Evolutionary conservation across 2,329 filamentous ascomycete species (phyloP).

Genomic region (Colletotrichum kahawae): DNA sequence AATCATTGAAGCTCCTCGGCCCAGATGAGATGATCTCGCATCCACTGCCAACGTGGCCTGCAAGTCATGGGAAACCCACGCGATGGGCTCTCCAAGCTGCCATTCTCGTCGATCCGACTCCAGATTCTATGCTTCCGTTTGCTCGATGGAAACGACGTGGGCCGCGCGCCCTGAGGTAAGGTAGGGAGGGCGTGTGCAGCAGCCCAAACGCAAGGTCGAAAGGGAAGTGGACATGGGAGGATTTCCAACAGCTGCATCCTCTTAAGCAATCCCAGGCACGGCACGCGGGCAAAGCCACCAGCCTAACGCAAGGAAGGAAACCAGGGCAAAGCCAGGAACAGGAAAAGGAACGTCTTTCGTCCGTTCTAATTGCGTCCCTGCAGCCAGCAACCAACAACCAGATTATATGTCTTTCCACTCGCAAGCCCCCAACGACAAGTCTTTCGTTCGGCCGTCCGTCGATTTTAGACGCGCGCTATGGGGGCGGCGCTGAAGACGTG

Average conservation of each 20-base stretch:
- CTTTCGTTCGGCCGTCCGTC: neutral
- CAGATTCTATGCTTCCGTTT: neutral
- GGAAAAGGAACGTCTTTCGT: neutral
- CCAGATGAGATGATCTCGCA: neutral
- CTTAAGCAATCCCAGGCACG: neutral
- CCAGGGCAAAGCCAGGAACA: neutral
- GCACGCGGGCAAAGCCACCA: neutral
- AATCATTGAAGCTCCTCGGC: neutral
- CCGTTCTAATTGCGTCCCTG: neutral
- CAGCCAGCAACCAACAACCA: neutral
- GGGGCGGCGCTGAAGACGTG: conserved; percentile 1
- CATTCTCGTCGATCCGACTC: neutral
- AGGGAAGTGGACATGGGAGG: neutral
- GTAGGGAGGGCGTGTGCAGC: neutral
- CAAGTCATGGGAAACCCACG: neutral
- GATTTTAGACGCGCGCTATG: conserved; percentile 22
- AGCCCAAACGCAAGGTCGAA: neutral
- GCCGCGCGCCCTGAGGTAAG: neutral
- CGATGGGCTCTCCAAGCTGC: neutral
- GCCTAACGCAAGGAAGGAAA: neutral
- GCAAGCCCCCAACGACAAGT: neutral
- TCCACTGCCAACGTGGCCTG: neutral
- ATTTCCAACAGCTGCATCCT: neutral
- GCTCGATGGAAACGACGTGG: neutral
- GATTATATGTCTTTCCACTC: neutral